Evolutionary conservation across 202 grass and related monocot species (phyloP), one percentile per base, ranked within the genome.

Genomic region (Digitaria exilis): DNA sequence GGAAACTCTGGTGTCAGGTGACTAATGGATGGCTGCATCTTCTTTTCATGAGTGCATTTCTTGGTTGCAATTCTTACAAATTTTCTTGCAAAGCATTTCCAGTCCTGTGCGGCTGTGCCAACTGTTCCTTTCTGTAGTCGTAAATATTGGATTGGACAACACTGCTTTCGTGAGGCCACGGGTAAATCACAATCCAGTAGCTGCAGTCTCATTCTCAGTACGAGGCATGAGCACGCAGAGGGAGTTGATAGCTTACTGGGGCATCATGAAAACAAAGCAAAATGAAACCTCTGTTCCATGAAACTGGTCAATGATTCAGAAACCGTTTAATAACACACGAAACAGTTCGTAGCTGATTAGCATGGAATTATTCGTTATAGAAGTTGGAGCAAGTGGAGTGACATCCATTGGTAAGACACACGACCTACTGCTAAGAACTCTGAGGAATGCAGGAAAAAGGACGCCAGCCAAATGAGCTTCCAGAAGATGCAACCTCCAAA

Each of bases 401-500:
- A 46, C 48, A 3, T 73, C 14, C 2, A 2, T 54, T 68, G 74
- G 56, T 26, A 25, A 25, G 12, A 74, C 52, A 75, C 11, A 21
- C 8, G 31, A 82, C 30, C 68, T 50, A 87, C 24, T 25, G 72
- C 58, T 59, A 65, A 25, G 54, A 75, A 77, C 72, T 32, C 35
- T 7, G 48, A 24, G 63, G 11, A 68, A 81, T 12, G 46, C 71
- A 65, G 77, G n/a, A 41, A 56, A 79, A 35, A 6, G 43, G 37
- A 62, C 7, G 41, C n/a, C 32, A 67, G 14, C 67, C 25, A 16
- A 19, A 67, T 52, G 69, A 79, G 30, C 69, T 85, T 85, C 76
- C 74, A 77, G 43, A 66, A 78, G 39, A 69, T 28, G 48, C 46
- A 88, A 86, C 65, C 31, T 43, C 39, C 12, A 70, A 83, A 78